These are phyloP conservation scores for Penicillium paxilli DNA, from an alignment of 495 filamentous ascomycete species.

Conservation along the genomic window DNA sequence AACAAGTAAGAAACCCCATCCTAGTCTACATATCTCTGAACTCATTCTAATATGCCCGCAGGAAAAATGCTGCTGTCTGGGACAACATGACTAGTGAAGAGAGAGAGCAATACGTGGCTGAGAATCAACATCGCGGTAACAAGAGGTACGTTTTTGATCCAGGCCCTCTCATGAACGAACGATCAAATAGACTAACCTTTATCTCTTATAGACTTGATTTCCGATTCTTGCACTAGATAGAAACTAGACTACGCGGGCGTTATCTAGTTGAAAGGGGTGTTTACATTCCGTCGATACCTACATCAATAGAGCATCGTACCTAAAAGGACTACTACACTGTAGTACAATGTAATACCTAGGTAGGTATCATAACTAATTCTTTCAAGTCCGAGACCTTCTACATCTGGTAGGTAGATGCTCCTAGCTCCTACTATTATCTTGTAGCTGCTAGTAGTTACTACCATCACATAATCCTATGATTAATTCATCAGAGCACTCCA, in stretches of 20 bases:
- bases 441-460: too few species aligned
- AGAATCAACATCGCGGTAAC: conserved; percentile 67
- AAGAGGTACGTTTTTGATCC: conserved; percentile 65
- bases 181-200: background rate
- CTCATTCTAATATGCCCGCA: conserved; percentile 10
- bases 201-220: conserved; percentile 47
- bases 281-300: too few species aligned
- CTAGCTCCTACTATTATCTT: too few species aligned
- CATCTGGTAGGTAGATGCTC: too few species aligned
- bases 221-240: conserved; percentile 48
- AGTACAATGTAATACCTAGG: too few species aligned
- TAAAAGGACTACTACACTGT: too few species aligned
- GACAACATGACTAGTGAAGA: conserved; percentile 62
- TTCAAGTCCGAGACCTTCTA: too few species aligned
- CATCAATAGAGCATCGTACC: too few species aligned
- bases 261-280: background rate
- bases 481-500: too few species aligned
- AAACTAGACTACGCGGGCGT: background rate
- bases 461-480: too few species aligned
- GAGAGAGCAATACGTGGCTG: conserved; percentile 60
- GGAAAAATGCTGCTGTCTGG: conserved; percentile 50
- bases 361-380: too few species aligned
- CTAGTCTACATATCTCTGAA: background rate
- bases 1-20: conserved; percentile 46
- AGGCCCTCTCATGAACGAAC: too few species aligned